Percentiles rank a stretch among this genome's conserved stretches.
These are phyloP conservation scores for Wickerhamiella brachini DNA, from an alignment of 805 yeast genomes.

Conservation along the genomic window DNA sequence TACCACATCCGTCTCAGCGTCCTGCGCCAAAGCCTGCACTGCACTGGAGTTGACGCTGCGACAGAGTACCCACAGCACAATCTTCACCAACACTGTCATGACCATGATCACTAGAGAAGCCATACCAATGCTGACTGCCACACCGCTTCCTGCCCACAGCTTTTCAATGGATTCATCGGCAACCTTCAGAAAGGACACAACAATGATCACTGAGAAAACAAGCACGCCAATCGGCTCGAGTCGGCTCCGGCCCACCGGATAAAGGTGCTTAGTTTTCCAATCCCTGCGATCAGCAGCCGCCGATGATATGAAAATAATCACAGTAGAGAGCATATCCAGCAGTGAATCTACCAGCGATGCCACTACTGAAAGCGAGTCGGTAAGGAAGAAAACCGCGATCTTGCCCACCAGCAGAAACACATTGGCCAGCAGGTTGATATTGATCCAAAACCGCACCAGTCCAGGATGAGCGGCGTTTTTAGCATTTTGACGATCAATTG, in stretches of 20 bases:
- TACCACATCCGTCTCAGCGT: slow-evolving; percentile 64
- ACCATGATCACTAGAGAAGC: slow-evolving; percentile 49
- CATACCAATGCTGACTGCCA: slow-evolving; percentile 32
- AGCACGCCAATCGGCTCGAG: slow-evolving; percentile 69
- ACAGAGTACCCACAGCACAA: slow-evolving; percentile 54
- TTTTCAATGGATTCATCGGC: slow-evolving; percentile 46
- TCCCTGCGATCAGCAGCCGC: slow-evolving; percentile 27
- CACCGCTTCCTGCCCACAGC: slow-evolving; percentile 27
- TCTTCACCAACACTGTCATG: slow-evolving; percentile 44
- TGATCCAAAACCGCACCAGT: slow-evolving; percentile 45
- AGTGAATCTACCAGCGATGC: slow-evolving; percentile 71
- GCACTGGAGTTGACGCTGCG: slow-evolving; percentile 45
- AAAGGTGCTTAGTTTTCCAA: slow-evolving; percentile 30
- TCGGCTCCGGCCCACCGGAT: slow-evolving; percentile 61
- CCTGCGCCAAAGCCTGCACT: slow-evolving; percentile 69
- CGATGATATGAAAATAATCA: slow-evolving; percentile 54
- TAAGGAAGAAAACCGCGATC: slow-evolving; percentile 42
- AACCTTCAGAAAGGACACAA: slow-evolving; percentile 58
- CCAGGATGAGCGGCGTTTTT: slow-evolving; percentile 31
- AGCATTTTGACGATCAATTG: slow-evolving; percentile 33
- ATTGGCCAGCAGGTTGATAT: slow-evolving; percentile 50
- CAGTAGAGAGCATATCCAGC: slow-evolving; percentile 59
- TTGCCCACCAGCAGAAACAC: slow-evolving; percentile 44
- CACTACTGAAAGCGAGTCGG: slow-evolving; percentile 58
- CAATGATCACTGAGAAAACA: slow-evolving; percentile 56